Percentiles rank a stretch among this genome's conserved stretches.
Evolutionary conservation across 1,284 basidiomycete genomes (phyloP).

Genomic region (Sporisorium reilianum): DNA sequence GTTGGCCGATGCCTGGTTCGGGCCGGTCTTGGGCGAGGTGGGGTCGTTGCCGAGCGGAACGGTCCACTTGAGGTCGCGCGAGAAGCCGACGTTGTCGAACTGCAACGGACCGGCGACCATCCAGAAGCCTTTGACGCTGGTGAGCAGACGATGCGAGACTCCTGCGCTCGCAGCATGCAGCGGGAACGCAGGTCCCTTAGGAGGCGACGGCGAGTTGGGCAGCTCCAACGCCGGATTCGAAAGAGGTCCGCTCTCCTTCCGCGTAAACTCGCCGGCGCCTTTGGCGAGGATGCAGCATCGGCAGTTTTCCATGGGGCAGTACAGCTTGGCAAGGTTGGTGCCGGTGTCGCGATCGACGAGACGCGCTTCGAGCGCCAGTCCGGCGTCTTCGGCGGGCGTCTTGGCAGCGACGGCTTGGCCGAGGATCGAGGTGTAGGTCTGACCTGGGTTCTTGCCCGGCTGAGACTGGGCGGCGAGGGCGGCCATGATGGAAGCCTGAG

Average conservation of each 20-base stretch:
- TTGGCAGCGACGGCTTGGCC: slow-evolving; percentile 67
- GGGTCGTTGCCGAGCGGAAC: slow-evolving; percentile 18
- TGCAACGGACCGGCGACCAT: slow-evolving; percentile 56
- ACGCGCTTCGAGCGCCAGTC: slow-evolving; percentile 62
- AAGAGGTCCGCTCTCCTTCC: slow-evolving; percentile 63
- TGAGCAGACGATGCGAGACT: slow-evolving; percentile 29
- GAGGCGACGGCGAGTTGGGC: slow-evolving; percentile 52
- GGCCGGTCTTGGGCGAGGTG: slow-evolving; percentile 5
- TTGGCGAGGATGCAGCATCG: slow-evolving; percentile 58
- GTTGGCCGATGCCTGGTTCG: not conserved
- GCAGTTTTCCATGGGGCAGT: slow-evolving; percentile 65
- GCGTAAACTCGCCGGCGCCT: slow-evolving; percentile 55
- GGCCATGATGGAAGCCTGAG: slow-evolving; percentile 54
- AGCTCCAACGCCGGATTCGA: slow-evolving; percentile 44
- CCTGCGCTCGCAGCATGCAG: slow-evolving; percentile 23
- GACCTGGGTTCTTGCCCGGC: slow-evolving; percentile 42
- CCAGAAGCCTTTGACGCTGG: slow-evolving; percentile 61
- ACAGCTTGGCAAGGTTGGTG: slow-evolving; percentile 61
- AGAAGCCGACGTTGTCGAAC: slow-evolving; percentile 68
- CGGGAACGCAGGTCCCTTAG: slow-evolving; percentile 42
- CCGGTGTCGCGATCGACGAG: slow-evolving; percentile 58
- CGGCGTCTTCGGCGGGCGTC: slow-evolving; percentile 64
- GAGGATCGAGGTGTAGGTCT: slow-evolving; percentile 58
- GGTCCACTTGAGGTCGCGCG: slow-evolving; percentile 62
- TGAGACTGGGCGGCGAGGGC: slow-evolving; percentile 51